Evolutionary conservation across 75 land plant genomes (phyloP), one percentile per base, ranked within the genome.

Genomic region (Pinus taeda): DNA sequence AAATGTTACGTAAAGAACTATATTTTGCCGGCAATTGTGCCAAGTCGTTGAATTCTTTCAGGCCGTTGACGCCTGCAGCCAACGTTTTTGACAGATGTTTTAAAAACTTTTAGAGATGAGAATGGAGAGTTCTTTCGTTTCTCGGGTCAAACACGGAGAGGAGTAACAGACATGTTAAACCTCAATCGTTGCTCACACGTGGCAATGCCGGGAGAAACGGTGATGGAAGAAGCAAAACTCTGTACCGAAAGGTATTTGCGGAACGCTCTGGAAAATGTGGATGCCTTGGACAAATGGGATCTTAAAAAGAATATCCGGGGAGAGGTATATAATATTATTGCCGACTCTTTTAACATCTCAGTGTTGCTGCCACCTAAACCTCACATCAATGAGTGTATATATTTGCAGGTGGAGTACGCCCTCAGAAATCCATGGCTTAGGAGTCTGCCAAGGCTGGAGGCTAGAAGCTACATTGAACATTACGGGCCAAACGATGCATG

Each of bases 401-500:
- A 26, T 13, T 42, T 77, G 4, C 39, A 83, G 85, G 85, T 83
- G 4, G 79, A 75, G 29, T 63, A 73, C 15, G 79, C 76, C 3
- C 61, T 85, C 5, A 70, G 61, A 11, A 17, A 59, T 55, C 83
- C 83, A 75, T 78, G 83, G 86, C 63, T 61, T 18, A 59, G 42
- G 20, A 81, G 77, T 39, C 59, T 85, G 9, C 75, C 61, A 29
- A 42, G 86, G 17, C 62, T 85, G 57, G 86, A 81, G 29, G 69
- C 77, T 20, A 75, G 86, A 26, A 78, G 64, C 13, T 85, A 78
- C 61, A 45, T 85, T 2, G 80, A 77, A 11, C 83, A 84, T 6
- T 84, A 84, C 45, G 83, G 78, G 3, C 79, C 77, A 8, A 72
- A 84, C 60, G 86, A 85, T 71, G 84, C 78, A 0, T 85, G 87